Evolutionary conservation across 2,329 filamentous ascomycete genomes (phyloP).

Genomic region (Fusarium bactridioides): DNA sequence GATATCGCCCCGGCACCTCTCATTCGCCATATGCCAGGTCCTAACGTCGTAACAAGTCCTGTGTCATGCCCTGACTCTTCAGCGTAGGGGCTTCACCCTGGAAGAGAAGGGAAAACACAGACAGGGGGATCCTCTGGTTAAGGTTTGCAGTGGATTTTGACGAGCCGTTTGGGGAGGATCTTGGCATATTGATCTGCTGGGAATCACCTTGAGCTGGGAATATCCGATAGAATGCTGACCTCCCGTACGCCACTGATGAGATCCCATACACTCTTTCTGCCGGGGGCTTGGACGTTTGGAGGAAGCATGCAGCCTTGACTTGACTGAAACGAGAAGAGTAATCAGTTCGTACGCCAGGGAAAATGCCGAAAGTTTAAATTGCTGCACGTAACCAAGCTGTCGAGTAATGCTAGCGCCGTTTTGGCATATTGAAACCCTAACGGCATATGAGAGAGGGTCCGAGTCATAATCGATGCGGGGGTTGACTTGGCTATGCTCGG

Average conservation of each 20-base stretch:
- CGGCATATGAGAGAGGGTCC: not conserved
- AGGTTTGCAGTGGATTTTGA: not conserved
- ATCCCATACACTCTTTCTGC: not conserved
- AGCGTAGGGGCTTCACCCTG: not conserved
- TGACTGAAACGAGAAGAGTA: not conserved
- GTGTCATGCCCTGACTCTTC: not conserved
- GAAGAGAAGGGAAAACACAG: not conserved
- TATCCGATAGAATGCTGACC: not conserved
- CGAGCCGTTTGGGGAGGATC: not conserved
- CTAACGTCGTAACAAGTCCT: not conserved
- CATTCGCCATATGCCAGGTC: not conserved
- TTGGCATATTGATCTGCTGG: not conserved
- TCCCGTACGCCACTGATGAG: not conserved
- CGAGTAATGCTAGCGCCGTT: conserved; percentile 9
- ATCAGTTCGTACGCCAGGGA: not conserved
- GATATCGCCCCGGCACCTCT: not conserved
- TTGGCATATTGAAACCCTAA: not conserved
- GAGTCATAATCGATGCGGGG: not conserved
- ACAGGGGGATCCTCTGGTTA: not conserved
- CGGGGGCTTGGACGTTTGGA: not conserved
- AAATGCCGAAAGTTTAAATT: not conserved
- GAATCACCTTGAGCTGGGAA: not conserved
- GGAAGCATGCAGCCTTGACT: not conserved
- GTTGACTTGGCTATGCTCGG: not conserved
- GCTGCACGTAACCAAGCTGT: not conserved